Evolutionary conservation across 129 eudicot genomes (phyloP).

Genomic region (Scalesia atractyloides): DNA sequence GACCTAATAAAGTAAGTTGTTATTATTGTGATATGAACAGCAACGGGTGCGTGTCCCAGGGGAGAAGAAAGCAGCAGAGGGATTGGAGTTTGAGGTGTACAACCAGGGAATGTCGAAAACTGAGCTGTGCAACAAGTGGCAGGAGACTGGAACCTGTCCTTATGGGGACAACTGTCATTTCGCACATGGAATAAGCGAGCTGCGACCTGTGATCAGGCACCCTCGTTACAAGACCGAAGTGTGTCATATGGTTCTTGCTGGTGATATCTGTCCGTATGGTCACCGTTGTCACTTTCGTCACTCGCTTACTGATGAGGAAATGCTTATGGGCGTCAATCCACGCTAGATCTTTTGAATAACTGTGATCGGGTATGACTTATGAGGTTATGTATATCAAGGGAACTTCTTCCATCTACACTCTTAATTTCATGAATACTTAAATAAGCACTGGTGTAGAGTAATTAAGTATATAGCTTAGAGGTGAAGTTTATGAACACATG

Average conservation of each 20-base stretch:
- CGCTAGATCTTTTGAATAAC: conserved; percentile 20
- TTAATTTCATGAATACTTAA: conserved; percentile 33
- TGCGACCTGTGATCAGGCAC: conserved; percentile 89
- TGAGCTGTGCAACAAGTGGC: conserved; percentile 94
- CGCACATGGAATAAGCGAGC: conserved; percentile 83
- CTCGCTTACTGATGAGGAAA: conserved; percentile 64
- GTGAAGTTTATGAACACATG: conserved; percentile 27
- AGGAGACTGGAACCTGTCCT: conserved; percentile 81
- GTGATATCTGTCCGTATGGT: conserved; percentile 79
- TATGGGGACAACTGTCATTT: conserved; percentile 78
- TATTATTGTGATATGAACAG: conserved; percentile 37
- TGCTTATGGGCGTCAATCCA: conserved; percentile 36
- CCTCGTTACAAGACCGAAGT: conserved; percentile 95
- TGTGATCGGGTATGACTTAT: neutral
- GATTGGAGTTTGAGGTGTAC: conserved; percentile 68
- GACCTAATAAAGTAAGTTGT: conserved; percentile 15
- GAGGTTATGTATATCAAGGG: conserved; percentile 36
- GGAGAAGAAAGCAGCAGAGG: conserved; percentile 52
- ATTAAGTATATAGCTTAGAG: conserved; percentile 42
- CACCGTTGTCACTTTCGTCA: conserved; percentile 98
- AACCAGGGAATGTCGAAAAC: conserved; percentile 92
- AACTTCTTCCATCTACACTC: conserved; percentile 18
- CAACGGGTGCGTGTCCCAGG: conserved; percentile 55
- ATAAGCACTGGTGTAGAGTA: conserved; percentile 37
- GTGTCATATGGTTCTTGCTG: conserved; percentile 81